Evolutionary conservation across 1,284 basidiomycete species (phyloP), one percentile per base, ranked within the genome.

Genomic region (Laetiporus sulphureus): DNA sequence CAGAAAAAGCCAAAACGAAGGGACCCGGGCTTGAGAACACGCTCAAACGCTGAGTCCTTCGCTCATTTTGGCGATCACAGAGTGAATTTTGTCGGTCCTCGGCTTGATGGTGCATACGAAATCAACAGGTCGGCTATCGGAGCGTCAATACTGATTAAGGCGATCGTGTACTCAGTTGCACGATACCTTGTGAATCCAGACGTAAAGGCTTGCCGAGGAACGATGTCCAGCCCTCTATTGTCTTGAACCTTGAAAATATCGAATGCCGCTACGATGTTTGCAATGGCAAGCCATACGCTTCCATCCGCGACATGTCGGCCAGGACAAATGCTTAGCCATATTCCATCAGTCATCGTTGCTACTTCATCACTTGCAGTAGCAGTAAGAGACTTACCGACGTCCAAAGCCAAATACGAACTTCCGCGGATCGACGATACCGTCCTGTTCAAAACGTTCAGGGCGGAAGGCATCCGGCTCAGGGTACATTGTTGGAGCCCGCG

Each of bases 361-460:
- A 15, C 20, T 8, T 4, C 16, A 18, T 20, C 4, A 30, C 16
- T 5, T 4, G 23, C 4, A 20, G 19, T 24, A 16, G 27, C n/a
- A 13, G n/a, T 21, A 31, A 29, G 19, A 12, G n/a, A 35, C 41
- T 23, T 7, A 50, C 49, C 56, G 36, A 32, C 56, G 44, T 18
- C 56, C 56, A 36, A 58, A 58, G 1, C 56, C 56, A 37, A 58
- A 58, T 5, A 58, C 51, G 31, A 54, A 22, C 25, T 49, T 44
- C 13, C 48, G 38, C 1, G 56, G 51, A 25, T 58, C 51, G 15
- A 36, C 31, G n/a, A 24, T 24, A 10, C 40, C 46, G 19, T 24
- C 39, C 27, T 33, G 25, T 21, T 51, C 27, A 33, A 41, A 56
- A 16, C 56, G 49, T 39, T 56, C 54, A 5, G 54, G 54, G 36